Conservation (phyloP, 2,329 filamentous ascomycete species). For the Pestalotiopsis sp. region DNA sequence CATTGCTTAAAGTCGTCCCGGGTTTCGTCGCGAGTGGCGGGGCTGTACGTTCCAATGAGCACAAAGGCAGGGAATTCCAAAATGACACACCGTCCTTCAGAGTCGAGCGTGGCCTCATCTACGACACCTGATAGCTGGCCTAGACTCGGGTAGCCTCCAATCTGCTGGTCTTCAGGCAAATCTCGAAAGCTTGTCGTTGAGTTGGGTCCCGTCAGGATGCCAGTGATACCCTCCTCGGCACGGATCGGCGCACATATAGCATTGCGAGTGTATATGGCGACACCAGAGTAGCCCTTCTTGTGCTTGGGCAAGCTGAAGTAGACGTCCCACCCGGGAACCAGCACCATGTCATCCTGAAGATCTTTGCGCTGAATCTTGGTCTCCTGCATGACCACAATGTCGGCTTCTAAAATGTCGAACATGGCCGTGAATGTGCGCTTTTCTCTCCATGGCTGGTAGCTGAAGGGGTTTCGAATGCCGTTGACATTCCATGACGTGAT, state of each 20-base stretch:
- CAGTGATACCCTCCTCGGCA: constrained; percentile 92
- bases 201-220: constrained; percentile 74
- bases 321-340: constrained; percentile 93
- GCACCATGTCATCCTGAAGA: constrained; percentile 90
- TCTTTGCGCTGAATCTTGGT: constrained; percentile 95
- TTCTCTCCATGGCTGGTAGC: constrained; percentile 81
- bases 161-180: constrained; percentile 72
- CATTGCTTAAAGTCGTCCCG: constrained; percentile 80
- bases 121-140: constrained; percentile 66
- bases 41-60: constrained; percentile 88
- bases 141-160: constrained; percentile 82
- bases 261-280: constrained; percentile 93
- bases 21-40: constrained; percentile 83
- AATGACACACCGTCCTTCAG: constrained; percentile 88
- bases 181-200: constrained; percentile 73
- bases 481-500: constrained; percentile 91
- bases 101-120: constrained; percentile 77
- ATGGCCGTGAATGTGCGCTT: constrained; percentile 77
- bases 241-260: constrained; percentile 81
- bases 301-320: constrained; percentile 91
- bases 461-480: constrained; percentile 82
- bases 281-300: constrained; percentile 96
- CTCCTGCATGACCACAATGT: constrained; percentile 95
- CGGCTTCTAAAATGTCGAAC: constrained; percentile 91
- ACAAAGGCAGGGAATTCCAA: constrained; percentile 96